phyloP scores from a whole-genome alignment of 805 yeast species.

The Candida berthetii region DNA sequence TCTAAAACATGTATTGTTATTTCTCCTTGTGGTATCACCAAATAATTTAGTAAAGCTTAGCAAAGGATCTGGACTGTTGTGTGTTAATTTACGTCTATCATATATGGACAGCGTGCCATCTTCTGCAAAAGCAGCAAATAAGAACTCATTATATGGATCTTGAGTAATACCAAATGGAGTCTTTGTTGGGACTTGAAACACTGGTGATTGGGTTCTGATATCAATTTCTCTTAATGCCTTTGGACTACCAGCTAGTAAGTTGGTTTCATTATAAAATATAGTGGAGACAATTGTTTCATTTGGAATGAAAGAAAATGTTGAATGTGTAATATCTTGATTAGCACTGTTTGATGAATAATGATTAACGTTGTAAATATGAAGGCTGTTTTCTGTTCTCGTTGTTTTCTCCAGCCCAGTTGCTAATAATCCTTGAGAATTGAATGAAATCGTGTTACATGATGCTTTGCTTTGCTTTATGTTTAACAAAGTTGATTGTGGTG shows the following conservation, averaged over 20 bases:
- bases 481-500: constrained; percentile 15
- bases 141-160: constrained; percentile 61
- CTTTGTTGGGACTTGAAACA: constrained; percentile 69
- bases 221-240: constrained; percentile 78
- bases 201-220: constrained; percentile 55
- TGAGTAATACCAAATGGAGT: constrained; percentile 61
- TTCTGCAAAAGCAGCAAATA: constrained; percentile 73
- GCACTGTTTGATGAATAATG: constrained; percentile 44
- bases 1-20: constrained; percentile 58
- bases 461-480: constrained; percentile 55
- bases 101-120: constrained; percentile 81
- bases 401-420: constrained; percentile 73
- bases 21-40: constrained; percentile 54
- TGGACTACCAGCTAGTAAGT: constrained; percentile 67
- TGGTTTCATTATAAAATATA: constrained; percentile 56
- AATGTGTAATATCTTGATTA: constrained; percentile 45
- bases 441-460: constrained; percentile 60
- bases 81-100: constrained; percentile 62
- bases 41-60: constrained; percentile 55
- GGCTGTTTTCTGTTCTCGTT: constrained; percentile 59
- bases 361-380: constrained; percentile 76
- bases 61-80: constrained; percentile 45
- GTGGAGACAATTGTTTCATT: constrained; percentile 73
- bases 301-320: constrained; percentile 52
- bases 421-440: constrained; percentile 56